Conservation (phyloP, 1,139 yeast genomes). For the Lodderomyces jiufengensis region DNA sequence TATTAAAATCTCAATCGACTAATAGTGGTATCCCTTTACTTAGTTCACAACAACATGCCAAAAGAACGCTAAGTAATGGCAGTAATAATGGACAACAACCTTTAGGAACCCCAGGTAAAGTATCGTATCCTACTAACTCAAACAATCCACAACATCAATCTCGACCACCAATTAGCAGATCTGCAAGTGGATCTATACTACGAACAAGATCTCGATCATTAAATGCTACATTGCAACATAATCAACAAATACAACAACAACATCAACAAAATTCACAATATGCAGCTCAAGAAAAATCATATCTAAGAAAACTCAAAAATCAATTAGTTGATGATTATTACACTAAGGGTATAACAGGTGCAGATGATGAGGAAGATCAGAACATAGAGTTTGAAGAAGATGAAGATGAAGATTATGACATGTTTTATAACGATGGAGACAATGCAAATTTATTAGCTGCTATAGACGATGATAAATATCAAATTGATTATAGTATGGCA, state of each 20-base stretch:
- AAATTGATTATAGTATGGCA: conserved; percentile 40
- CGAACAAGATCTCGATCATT: conserved; percentile 7
- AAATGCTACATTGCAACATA: not conserved
- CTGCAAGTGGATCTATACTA: conserved; percentile 5
- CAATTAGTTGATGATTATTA: conserved; percentile 67
- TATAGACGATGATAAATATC: conserved; percentile 42
- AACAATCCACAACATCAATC: not conserved
- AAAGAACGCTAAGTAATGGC: conserved; percentile 5
- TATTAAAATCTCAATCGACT: conserved; percentile 15
- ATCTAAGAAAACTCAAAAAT: conserved; percentile 60
- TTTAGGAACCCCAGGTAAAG: not conserved
- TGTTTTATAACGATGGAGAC: conserved; percentile 20
- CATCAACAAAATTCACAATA: conserved; percentile 36
- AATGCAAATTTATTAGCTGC: conserved; percentile 39
- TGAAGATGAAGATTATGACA: conserved; percentile 22
- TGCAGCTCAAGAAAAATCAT: conserved; percentile 66
- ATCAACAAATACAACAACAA: conserved; percentile 16
- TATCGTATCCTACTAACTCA: not conserved
- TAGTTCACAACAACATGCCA: conserved; percentile 1
- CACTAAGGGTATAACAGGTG: conserved; percentile 55
- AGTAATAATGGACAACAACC: not conserved
- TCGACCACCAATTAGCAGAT: conserved; percentile 4
- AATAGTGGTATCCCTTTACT: conserved; percentile 5
- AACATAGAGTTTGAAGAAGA: conserved; percentile 19
- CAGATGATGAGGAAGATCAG: conserved; percentile 19